A percentile compares a stretch with the other conserved stretches of the same genome.
These are phyloP conservation scores for Acanthamoeba triangularis DNA, from an alignment of 208 protist species.

Conservation along the genomic window DNA sequence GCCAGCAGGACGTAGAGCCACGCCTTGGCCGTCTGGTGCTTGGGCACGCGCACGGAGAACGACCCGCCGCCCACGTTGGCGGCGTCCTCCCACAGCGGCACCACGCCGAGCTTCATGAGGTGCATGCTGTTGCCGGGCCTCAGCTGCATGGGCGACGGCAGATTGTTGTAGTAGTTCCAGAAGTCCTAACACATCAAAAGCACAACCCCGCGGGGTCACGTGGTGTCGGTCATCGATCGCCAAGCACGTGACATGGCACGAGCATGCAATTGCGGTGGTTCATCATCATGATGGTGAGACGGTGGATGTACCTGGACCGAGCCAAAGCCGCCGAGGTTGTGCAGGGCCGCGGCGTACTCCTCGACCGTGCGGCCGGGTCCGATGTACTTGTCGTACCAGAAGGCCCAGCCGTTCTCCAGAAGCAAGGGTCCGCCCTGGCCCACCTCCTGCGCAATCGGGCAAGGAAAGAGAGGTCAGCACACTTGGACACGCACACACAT, in stretches of 20 bases:
- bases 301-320: neutral
- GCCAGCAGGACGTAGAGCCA: conserved; percentile 21
- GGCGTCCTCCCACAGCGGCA: conserved; percentile 1
- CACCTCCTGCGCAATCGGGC: neutral
- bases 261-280: too few species aligned
- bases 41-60: conserved; percentile 11
- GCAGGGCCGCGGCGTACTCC: neutral
- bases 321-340: conserved; percentile 28
- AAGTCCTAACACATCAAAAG: neutral
- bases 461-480: neutral
- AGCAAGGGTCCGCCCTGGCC: neutral
- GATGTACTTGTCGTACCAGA: conserved; percentile 43
- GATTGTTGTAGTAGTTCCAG: conserved; percentile 38
- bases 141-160: conserved; percentile 14
- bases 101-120: conserved; percentile 28
- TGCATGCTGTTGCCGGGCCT: conserved; percentile 12
- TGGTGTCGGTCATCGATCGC: neutral
- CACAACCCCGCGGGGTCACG: neutral
- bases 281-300: too few species aligned
- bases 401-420: conserved; percentile 8
- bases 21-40: conserved; percentile 30
- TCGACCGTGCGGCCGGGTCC: conserved; percentile 19
- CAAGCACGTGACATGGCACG: too few species aligned
- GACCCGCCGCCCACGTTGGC: neutral
- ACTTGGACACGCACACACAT: too few species aligned